A percentile compares a stretch with the other conserved stretches of the same genome.
Conservation (phyloP, 208 protist genomes). For the Trypanosoma vivax region DNA sequence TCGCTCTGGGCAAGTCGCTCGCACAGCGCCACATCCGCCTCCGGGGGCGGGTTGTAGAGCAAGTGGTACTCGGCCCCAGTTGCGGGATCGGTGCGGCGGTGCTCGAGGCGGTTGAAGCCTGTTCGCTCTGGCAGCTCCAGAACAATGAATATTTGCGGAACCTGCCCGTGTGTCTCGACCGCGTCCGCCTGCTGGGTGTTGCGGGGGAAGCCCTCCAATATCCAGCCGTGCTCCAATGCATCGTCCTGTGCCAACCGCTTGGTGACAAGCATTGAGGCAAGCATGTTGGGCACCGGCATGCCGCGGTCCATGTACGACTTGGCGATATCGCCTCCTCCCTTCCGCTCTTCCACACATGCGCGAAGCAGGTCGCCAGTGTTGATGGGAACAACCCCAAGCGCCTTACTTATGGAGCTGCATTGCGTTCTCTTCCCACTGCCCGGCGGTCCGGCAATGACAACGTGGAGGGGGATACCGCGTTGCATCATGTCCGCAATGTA, state of each 20-base stretch:
- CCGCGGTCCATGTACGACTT: constrained; percentile 55
- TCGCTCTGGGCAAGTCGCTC: constrained; percentile 75
- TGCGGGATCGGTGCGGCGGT: constrained; percentile 77
- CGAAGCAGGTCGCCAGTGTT: constrained; percentile 83
- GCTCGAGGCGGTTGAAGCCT: constrained; percentile 70
- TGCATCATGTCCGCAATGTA: constrained; percentile 55
- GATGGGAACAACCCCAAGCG: constrained; percentile 59
- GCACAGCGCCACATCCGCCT: constrained; percentile 51
- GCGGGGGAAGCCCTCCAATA: constrained; percentile 90
- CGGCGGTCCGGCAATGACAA: constrained; percentile 78
- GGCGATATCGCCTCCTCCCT: constrained; percentile 52
- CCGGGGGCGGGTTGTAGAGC: constrained; percentile 80
- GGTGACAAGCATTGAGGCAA: constrained; percentile 63
- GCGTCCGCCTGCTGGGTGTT: constrained; percentile 70
- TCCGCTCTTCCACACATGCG: constrained; percentile 45
- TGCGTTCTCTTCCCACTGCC: constrained; percentile 79
- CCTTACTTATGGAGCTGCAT: constrained; percentile 35
- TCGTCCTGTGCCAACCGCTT: constrained; percentile 63
- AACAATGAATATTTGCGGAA: constrained; percentile 53
- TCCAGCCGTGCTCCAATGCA: constrained; percentile 70
- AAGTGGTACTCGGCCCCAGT: constrained; percentile 85
- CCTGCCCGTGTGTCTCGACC: constrained; percentile 60
- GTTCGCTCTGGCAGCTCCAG: constrained; percentile 71
- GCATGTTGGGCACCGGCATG: constrained; percentile 66
- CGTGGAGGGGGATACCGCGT: constrained; percentile 44